Conservation (phyloP, 169 alveolate genomes). For the Cryptosporidium ryanae region DNA sequence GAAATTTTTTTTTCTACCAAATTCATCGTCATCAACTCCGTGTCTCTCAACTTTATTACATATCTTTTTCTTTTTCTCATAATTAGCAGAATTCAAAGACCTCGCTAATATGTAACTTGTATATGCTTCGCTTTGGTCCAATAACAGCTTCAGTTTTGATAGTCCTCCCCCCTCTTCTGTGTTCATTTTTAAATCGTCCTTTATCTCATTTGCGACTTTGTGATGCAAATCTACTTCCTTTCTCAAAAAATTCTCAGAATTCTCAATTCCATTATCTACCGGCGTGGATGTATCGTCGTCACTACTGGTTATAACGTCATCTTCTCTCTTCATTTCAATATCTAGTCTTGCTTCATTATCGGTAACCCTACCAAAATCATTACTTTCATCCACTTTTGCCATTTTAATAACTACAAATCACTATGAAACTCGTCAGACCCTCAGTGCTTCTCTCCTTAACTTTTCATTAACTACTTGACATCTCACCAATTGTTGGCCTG, state of each 20-base stretch:
- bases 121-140: constrained; percentile 61
- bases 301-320: constrained; percentile 5
- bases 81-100: constrained; percentile 43
- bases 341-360: constrained; percentile 1
- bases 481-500: no score
- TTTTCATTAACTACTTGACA: no score
- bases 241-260: constrained; percentile 33
- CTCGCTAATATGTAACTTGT: constrained; percentile 65
- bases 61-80: background rate
- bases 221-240: constrained; percentile 37
- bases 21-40: no score
- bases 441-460: no score
- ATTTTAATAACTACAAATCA: no score
- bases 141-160: constrained; percentile 26
- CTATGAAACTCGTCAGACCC: no score
- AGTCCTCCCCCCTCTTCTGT: background rate
- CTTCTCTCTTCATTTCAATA: constrained; percentile 16
- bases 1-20: no score
- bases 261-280: constrained; percentile 1
- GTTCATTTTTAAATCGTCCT: background rate
- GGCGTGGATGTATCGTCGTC: background rate
- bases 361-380: background rate
- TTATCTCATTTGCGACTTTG: constrained; percentile 15
- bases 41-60: no score
- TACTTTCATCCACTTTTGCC: no score